Percentiles rank a stretch among this genome's conserved stretches.
Evolutionary conservation across 2,329 filamentous ascomycete species (phyloP).

Genomic region (Aspergillus sp.): DNA sequence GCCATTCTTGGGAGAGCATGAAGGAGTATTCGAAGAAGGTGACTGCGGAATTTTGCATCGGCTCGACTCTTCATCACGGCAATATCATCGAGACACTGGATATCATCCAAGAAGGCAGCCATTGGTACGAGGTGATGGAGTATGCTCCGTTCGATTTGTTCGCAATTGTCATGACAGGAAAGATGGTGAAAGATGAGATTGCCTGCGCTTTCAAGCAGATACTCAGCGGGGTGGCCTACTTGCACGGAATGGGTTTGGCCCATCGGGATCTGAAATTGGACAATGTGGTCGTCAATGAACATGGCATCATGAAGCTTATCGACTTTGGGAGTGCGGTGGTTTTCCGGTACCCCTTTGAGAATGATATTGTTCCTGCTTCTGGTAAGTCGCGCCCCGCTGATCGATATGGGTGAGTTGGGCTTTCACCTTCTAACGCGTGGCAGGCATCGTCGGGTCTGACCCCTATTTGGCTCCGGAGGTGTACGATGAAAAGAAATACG

Average conservation of each 20-base stretch:
- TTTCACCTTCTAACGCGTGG: slow-evolving; percentile 15
- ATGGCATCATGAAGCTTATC: slow-evolving; percentile 98
- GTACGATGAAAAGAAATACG: slow-evolving; percentile 89
- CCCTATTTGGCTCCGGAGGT: slow-evolving; percentile 97
- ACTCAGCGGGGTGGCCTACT: slow-evolving; percentile 86
- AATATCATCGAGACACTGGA: slow-evolving; percentile 98
- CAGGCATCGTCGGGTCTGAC: slow-evolving; percentile 81
- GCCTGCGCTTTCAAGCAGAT: slow-evolving; percentile 93
- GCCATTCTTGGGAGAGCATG: slow-evolving; percentile 90
- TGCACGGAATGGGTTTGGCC: slow-evolving; percentile 92
- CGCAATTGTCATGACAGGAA: slow-evolving; percentile 97
- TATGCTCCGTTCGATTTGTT: slow-evolving; percentile 96
- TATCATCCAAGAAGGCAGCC: slow-evolving; percentile 89
- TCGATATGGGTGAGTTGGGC: not conserved
- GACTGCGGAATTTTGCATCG: slow-evolving; percentile 97
- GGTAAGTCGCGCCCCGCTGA: slow-evolving; percentile 57
- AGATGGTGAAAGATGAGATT: slow-evolving; percentile 90
- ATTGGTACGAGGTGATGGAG: slow-evolving; percentile 99
- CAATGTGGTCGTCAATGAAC: slow-evolving; percentile 95
- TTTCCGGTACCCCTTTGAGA: slow-evolving; percentile 96
- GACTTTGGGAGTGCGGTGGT: slow-evolving; percentile 98
- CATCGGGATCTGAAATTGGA: slow-evolving; percentile 95
- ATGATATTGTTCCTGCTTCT: slow-evolving; percentile 75
- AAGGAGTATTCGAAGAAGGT: slow-evolving; percentile 98
- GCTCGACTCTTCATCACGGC: slow-evolving; percentile 92